phyloP scores from a whole-genome alignment of 176 grass and related monocot genomes.

The barley (Hordeum vulgare) region DNA sequence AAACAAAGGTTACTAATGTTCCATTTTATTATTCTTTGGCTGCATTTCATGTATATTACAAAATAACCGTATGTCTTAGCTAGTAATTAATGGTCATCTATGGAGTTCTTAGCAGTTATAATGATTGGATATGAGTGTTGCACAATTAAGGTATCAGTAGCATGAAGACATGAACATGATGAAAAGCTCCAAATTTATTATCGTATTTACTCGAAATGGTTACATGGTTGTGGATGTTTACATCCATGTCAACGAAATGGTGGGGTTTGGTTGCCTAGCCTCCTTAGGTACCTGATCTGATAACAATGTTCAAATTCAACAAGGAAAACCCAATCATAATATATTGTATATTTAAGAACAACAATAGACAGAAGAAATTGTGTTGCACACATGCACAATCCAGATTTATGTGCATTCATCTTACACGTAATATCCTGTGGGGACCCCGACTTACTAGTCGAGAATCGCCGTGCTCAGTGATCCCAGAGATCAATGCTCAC shows the following conservation, averaged over 20 bases:
- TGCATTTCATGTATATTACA: background rate
- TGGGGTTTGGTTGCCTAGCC: background rate
- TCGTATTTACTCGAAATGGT: background rate
- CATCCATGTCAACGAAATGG: background rate
- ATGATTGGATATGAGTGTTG: background rate
- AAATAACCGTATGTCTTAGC: background rate
- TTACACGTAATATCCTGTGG: background rate
- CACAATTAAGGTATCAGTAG: background rate
- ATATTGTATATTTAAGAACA: background rate
- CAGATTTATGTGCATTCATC: conserved; percentile 3
- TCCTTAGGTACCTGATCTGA: background rate
- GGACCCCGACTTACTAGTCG: too few species aligned
- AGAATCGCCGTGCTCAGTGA: too few species aligned
- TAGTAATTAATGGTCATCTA: conserved; percentile 9
- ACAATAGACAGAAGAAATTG: background rate
- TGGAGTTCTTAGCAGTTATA: background rate
- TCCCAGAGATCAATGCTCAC: too few species aligned
- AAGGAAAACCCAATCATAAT: background rate
- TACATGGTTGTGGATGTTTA: background rate
- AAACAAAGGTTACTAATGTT: conserved; percentile 21
- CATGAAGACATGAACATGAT: background rate
- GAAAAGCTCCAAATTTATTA: background rate
- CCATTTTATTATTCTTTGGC: background rate
- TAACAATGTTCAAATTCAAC: background rate
- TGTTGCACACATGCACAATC: background rate